phyloP scores from a whole-genome alignment of 176 grass and related monocot genomes.

The Triticum aestivum region IWGSC_CS_RefSeq_v2.1 NC_057804.1:659636659-659637158 shows the following conservation, averaged over 20 bases:
- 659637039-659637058: not conserved
- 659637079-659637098: not conserved
- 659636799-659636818: constrained; percentile 37
- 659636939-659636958: constrained; percentile 47
- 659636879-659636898: constrained; percentile 40
- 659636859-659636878: not conserved
- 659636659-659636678: constrained; percentile 78
- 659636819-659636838: constrained; percentile 8
- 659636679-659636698: constrained; percentile 36
- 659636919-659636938: constrained; percentile 57
- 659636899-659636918: constrained; percentile 50
- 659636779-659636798: constrained; percentile 55
- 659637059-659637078: not conserved
- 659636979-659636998: constrained; percentile 66
- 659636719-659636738: constrained; percentile 68
- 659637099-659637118: not conserved
- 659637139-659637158: not conserved
- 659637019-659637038: constrained; percentile 60
- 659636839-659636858: not conserved
- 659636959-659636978: constrained; percentile 54
- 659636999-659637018: constrained; percentile 55
- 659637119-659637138: not conserved
- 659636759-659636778: constrained; percentile 45
- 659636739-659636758: constrained; percentile 72
- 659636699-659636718: constrained; percentile 39